Conservation (phyloP, 306 rosid genomes). For the Pterocarpus macrocarpus region DNA sequence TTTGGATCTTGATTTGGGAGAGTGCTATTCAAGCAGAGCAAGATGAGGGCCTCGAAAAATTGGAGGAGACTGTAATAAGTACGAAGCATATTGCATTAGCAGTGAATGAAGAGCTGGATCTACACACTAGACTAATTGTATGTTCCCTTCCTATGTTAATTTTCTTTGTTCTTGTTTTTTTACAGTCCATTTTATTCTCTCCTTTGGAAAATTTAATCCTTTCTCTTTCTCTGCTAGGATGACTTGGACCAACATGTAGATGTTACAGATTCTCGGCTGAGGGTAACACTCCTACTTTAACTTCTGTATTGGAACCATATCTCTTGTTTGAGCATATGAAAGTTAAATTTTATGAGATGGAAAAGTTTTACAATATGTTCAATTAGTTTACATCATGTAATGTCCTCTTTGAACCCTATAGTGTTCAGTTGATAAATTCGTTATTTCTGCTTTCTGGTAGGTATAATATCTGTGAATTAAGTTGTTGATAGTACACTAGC, state of each 20-base stretch:
- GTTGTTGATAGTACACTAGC: neutral
- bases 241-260: slow-evolving; percentile 96
- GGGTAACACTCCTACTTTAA: slow-evolving; percentile 67
- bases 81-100: slow-evolving; percentile 99
- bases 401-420: slow-evolving; percentile 13
- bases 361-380: slow-evolving; percentile 5
- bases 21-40: slow-evolving; percentile 74
- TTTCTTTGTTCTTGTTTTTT: slow-evolving; percentile 6
- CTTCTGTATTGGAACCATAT: slow-evolving; percentile 27
- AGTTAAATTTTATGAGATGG: slow-evolving; percentile 13
- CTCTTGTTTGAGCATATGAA: slow-evolving; percentile 16
- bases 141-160: slow-evolving; percentile 40
- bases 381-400: slow-evolving; percentile 15
- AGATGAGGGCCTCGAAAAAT: slow-evolving; percentile 95
- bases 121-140: slow-evolving; percentile 96
- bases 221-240: slow-evolving; percentile 66
- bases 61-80: slow-evolving; percentile 92
- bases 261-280: slow-evolving; percentile 84
- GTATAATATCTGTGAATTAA: slow-evolving; percentile 11
- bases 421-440: neutral
- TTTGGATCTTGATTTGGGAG: slow-evolving; percentile 46
- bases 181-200: slow-evolving; percentile 23
- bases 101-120: slow-evolving; percentile 91
- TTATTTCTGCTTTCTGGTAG: neutral
- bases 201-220: slow-evolving; percentile 15